Conservation (phyloP, 2,329 filamentous ascomycete species). For the Dichotomopilus funicola region DNA sequence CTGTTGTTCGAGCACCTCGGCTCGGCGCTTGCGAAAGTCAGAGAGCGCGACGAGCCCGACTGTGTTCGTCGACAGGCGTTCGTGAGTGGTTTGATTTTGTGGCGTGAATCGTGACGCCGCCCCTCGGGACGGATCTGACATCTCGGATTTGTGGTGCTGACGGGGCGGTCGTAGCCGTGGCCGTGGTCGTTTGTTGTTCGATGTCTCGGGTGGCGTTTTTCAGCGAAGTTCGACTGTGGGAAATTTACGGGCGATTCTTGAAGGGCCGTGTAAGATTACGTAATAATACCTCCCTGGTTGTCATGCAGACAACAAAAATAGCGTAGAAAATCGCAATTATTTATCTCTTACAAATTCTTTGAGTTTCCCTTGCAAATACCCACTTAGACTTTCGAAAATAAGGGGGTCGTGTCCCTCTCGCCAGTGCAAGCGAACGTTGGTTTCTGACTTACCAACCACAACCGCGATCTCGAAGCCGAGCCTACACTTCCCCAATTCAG, state of each 20-base stretch:
- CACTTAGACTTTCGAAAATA: slow-evolving; percentile 82
- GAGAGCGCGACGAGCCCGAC: slow-evolving; percentile 87
- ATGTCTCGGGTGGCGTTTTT: too few species aligned
- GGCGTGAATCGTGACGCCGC: slow-evolving; percentile 59
- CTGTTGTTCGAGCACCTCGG: slow-evolving; percentile 87
- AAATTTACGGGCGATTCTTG: too few species aligned
- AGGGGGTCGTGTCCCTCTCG: slow-evolving; percentile 65
- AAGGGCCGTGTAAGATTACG: too few species aligned
- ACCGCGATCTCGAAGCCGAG: slow-evolving; percentile 56
- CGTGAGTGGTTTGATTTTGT: slow-evolving; percentile 69
- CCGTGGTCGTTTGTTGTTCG: too few species aligned
- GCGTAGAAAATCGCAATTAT: background rate
- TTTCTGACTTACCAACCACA: slow-evolving; percentile 32
- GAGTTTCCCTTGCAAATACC: slow-evolving; percentile 60
- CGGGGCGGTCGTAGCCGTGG: too few species aligned
- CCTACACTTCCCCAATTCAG: slow-evolving; percentile 31
- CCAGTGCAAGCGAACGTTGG: slow-evolving; percentile 59
- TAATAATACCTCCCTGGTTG: too few species aligned
- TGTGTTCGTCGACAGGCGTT: slow-evolving; percentile 76
- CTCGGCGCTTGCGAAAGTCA: slow-evolving; percentile 92
- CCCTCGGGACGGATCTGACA: slow-evolving; percentile 34
- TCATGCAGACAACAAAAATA: background rate
- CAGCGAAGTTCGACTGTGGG: too few species aligned
- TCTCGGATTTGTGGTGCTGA: slow-evolving; percentile 20
- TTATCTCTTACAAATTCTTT: slow-evolving; percentile 12